A percentile compares a stretch with the other conserved stretches of the same genome.
phyloP scores from a whole-genome alignment of 768 basidiomycete genomes.

The Amyloporia xantha region DNA sequence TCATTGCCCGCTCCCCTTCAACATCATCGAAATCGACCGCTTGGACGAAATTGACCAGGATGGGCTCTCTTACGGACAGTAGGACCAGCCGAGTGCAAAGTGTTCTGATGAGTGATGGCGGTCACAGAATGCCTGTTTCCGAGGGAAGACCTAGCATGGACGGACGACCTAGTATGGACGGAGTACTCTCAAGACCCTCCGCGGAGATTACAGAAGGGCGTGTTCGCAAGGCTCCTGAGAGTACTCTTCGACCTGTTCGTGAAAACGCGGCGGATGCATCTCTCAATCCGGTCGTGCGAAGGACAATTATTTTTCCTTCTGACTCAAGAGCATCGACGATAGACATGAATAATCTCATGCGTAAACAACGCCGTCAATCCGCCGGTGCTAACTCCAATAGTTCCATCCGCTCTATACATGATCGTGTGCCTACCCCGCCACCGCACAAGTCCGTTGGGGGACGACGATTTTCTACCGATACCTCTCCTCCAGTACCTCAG shows the following conservation, averaged over 20 bases:
- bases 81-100: slow-evolving; percentile 18
- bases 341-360: slow-evolving; percentile 48
- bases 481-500: slow-evolving; percentile 64
- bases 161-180: slow-evolving; percentile 23
- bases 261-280: slow-evolving; percentile 10
- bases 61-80: slow-evolving; percentile 33
- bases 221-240: slow-evolving; percentile 13
- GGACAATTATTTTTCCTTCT: slow-evolving; percentile 76
- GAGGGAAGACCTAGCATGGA: slow-evolving; percentile 25
- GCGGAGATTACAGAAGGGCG: neutral
- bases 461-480: slow-evolving; percentile 61
- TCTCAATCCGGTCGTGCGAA: slow-evolving; percentile 52
- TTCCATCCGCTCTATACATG: slow-evolving; percentile 71
- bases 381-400: slow-evolving; percentile 48
- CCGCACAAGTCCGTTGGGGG: slow-evolving; percentile 51
- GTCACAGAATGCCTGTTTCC: slow-evolving; percentile 10
- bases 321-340: slow-evolving; percentile 52
- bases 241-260: slow-evolving; percentile 5
- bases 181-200: slow-evolving; percentile 28
- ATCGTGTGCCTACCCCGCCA: slow-evolving; percentile 81
- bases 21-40: slow-evolving; percentile 50
- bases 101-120: slow-evolving; percentile 12
- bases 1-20: slow-evolving; percentile 67
- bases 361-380: slow-evolving; percentile 58
- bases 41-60: slow-evolving; percentile 37